These are phyloP conservation scores for Parachlorella kessleri DNA, from an alignment of 139 green algal species.

Conservation along the genomic window DNA sequence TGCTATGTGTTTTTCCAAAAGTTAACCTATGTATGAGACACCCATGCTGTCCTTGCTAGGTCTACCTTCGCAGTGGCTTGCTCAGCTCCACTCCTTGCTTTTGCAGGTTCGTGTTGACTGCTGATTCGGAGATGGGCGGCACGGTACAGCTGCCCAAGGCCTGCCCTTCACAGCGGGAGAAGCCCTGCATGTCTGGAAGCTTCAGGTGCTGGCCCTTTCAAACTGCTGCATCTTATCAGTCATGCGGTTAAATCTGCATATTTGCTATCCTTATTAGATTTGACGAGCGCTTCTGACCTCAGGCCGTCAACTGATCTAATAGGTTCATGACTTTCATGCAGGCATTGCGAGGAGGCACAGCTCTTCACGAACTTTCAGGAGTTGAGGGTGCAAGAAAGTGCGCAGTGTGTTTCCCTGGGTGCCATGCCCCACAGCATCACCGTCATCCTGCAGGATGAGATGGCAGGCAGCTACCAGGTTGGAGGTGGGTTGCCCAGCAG, in stretches of 20 bases:
- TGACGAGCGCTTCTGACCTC: too few species aligned
- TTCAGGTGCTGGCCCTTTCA: too few species aligned
- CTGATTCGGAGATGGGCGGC: constrained; percentile 40
- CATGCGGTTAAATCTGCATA: too few species aligned
- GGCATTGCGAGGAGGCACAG: constrained; percentile 30
- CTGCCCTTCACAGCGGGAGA: constrained; percentile 43
- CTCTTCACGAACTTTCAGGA: constrained; percentile 69
- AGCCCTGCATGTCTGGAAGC: constrained; percentile 55
- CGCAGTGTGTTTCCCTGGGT: constrained; percentile 32
- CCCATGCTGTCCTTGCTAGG: neutral
- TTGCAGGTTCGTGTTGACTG: constrained; percentile 28
- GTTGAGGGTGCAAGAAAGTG: constrained; percentile 72
- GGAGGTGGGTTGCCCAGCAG: constrained; percentile 59
- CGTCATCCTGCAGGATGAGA: constrained; percentile 83
- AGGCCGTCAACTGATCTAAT: too few species aligned
- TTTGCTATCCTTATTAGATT: too few species aligned
- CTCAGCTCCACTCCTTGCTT: too few species aligned
- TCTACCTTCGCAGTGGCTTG: neutral
- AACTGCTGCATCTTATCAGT: too few species aligned
- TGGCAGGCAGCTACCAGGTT: constrained; percentile 73
- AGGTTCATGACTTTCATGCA: too few species aligned
- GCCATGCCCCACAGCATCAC: constrained; percentile 61
- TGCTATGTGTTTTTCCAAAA: too few species aligned
- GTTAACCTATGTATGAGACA: too few species aligned
- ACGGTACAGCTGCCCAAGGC: constrained; percentile 33